phyloP scores from a whole-genome alignment of 495 filamentous ascomycete species.

The Penicillium argentinense region DNA sequence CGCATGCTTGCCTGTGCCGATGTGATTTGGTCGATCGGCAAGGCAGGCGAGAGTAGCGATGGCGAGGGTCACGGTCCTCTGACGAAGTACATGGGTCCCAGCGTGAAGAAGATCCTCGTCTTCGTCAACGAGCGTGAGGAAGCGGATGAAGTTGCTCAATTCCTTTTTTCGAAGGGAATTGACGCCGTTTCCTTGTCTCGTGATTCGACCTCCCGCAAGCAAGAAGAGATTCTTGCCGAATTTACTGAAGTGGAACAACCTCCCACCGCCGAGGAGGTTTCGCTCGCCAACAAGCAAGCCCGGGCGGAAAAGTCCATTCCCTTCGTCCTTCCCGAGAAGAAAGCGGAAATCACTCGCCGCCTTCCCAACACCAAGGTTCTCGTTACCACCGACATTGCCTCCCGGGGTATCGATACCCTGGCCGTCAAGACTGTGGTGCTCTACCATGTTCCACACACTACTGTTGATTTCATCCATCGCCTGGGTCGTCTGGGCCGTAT shows the following conservation, averaged over 20 bases:
- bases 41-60: conserved; percentile 53
- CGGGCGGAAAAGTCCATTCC: conserved; percentile 33
- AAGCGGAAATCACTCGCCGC: conserved; percentile 22
- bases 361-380: conserved; percentile 80
- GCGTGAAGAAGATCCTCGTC: conserved; percentile 84
- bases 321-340: conserved; percentile 27
- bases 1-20: conserved; percentile 90
- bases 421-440: conserved; percentile 86
- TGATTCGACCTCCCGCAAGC: conserved; percentile 71
- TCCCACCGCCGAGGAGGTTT: conserved; percentile 41
- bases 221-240: conserved; percentile 68
- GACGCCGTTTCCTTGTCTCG: conserved; percentile 80
- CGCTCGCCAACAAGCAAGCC: conserved; percentile 31
- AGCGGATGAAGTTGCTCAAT: conserved; percentile 74
- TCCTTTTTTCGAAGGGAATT: conserved; percentile 79
- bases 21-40: conserved; percentile 89
- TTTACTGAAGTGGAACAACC: conserved; percentile 65
- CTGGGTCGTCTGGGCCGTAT: conserved; percentile 89
- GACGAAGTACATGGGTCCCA: conserved; percentile 38
- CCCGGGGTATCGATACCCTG: conserved; percentile 92
- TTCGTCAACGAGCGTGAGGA: conserved; percentile 98
- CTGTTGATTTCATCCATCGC: conserved; percentile 96
- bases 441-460: conserved; percentile 93
- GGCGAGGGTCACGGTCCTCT: conserved; percentile 34
- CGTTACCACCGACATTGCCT: conserved; percentile 89